phyloP scores from a whole-genome alignment of 2,329 filamentous ascomycete species.

The Fusarium haematococcum region DNA sequence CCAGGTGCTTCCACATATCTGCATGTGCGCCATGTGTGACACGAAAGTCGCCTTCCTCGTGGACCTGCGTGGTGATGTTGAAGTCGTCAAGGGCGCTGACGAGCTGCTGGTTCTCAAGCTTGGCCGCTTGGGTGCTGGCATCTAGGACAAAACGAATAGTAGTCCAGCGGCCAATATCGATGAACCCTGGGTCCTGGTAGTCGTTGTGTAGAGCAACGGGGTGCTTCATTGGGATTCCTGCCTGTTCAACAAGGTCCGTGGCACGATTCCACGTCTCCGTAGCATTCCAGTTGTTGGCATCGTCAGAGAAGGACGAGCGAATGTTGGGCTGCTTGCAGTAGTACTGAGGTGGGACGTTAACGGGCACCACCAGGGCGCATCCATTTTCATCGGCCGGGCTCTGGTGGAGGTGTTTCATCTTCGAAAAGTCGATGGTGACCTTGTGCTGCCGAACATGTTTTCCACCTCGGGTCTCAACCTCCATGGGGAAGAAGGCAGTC shows the following conservation, averaged over 20 bases:
- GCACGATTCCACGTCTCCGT: constrained; percentile 62
- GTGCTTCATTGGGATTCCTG: constrained; percentile 46
- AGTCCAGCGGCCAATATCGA: constrained; percentile 69
- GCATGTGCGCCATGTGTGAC: constrained; percentile 44
- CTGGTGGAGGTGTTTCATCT: constrained; percentile 59
- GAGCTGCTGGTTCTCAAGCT: constrained; percentile 57
- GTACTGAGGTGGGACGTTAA: constrained; percentile 62
- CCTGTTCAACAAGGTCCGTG: constrained; percentile 57
- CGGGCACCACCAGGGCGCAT: constrained; percentile 59
- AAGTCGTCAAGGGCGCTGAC: constrained; percentile 72
- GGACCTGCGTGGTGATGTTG: constrained; percentile 69
- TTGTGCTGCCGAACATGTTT: constrained; percentile 50
- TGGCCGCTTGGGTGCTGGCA: constrained; percentile 35
- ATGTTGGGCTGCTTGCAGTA: constrained; percentile 54
- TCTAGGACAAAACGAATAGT: constrained; percentile 62
- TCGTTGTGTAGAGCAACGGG: constrained; percentile 55
- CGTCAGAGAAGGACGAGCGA: constrained; percentile 48
- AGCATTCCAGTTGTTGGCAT: constrained; percentile 52
- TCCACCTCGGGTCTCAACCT: constrained; percentile 17
- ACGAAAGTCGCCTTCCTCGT: constrained; percentile 53
- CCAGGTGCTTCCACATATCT: constrained; percentile 49
- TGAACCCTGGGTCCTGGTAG: constrained; percentile 49
- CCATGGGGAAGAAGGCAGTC: constrained; percentile 47
- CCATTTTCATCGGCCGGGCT: constrained; percentile 37
- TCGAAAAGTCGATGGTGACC: constrained; percentile 57